Percentiles rank a stretch among this genome's conserved stretches.
Evolutionary conservation across 768 basidiomycete genomes (phyloP).

Genomic region (Tricholoma saponaceum): DNA sequence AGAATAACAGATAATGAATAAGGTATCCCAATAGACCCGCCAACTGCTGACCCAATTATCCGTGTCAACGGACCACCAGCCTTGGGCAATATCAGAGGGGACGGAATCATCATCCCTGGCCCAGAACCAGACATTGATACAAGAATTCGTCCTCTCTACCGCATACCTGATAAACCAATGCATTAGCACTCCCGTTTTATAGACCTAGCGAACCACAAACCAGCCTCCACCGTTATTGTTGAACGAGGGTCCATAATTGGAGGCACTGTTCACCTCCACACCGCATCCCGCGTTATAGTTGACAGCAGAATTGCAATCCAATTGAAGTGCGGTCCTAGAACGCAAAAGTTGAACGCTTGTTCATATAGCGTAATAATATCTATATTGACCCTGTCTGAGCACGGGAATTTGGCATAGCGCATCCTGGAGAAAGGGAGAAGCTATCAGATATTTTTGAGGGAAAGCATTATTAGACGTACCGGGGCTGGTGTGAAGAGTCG

Average conservation of each 20-base stretch:
- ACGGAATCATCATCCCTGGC: slow-evolving; percentile 42
- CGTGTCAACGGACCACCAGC: slow-evolving; percentile 38
- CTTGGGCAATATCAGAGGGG: slow-evolving; percentile 45
- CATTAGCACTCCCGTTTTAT: not conserved
- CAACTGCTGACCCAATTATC: slow-evolving; percentile 45
- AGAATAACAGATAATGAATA: not conserved
- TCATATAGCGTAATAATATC: slow-evolving; percentile 25
- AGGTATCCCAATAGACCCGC: not conserved
- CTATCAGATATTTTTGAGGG: slow-evolving; percentile 13
- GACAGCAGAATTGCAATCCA: slow-evolving; percentile 46
- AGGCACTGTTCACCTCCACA: slow-evolving; percentile 34
- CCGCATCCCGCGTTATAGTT: slow-evolving; percentile 56
- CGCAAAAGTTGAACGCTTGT: slow-evolving; percentile 16
- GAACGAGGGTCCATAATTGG: slow-evolving; percentile 55
- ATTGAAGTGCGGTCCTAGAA: slow-evolving; percentile 29
- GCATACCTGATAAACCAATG: slow-evolving; percentile 44
- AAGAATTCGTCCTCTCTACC: slow-evolving; percentile 49
- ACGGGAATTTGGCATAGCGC: slow-evolving; percentile 49
- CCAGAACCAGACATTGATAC: slow-evolving; percentile 77
- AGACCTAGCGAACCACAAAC: slow-evolving; percentile 22
- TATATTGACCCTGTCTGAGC: slow-evolving; percentile 40
- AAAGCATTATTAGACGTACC: slow-evolving; percentile 37
- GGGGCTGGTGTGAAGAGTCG: slow-evolving; percentile 32
- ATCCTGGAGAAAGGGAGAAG: slow-evolving; percentile 33
- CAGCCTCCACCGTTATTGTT: slow-evolving; percentile 61